These are phyloP conservation scores for Salix suchowensis DNA, from an alignment of 345 rosid species.

Conservation along the genomic window DNA sequence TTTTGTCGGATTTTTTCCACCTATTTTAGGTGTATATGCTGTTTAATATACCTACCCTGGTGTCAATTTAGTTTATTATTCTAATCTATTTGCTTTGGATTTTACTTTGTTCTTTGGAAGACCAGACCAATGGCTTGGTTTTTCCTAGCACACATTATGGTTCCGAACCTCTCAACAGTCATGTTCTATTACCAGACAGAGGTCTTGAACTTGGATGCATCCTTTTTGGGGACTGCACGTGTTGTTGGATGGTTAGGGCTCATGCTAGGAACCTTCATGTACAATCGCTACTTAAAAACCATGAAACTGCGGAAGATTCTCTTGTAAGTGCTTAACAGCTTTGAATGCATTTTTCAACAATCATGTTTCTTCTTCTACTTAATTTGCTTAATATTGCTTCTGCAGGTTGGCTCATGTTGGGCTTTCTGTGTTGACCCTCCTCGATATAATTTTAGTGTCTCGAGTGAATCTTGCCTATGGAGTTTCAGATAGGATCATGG, in stretches of 20 bases:
- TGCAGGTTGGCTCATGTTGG: slow-evolving; percentile 83
- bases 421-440: slow-evolving; percentile 50
- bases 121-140: slow-evolving; percentile 96
- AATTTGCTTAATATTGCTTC: slow-evolving; percentile 6
- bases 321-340: slow-evolving; percentile 40
- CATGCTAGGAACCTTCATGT: slow-evolving; percentile 78
- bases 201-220: slow-evolving; percentile 73
- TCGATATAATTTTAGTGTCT: slow-evolving; percentile 73
- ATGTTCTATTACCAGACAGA: slow-evolving; percentile 98
- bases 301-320: slow-evolving; percentile 79
- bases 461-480: slow-evolving; percentile 49
- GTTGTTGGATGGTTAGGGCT: slow-evolving; percentile 95
- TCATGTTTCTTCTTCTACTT: not conserved
- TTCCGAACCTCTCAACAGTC: slow-evolving; percentile 88
- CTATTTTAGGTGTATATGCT: not conserved
- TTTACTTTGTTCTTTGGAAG: slow-evolving; percentile 21
- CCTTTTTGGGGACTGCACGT: slow-evolving; percentile 79
- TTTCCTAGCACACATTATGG: slow-evolving; percentile 76
- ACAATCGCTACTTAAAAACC: slow-evolving; percentile 63
- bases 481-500: slow-evolving; percentile 83
- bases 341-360: not conserved
- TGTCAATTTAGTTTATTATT: not conserved
- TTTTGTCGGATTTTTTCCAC: not conserved
- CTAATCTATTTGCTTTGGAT: slow-evolving; percentile 6
- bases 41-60: not conserved